Conservation (phyloP, 2,329 filamentous ascomycete genomes). For the Fusarium clavum region DNA sequence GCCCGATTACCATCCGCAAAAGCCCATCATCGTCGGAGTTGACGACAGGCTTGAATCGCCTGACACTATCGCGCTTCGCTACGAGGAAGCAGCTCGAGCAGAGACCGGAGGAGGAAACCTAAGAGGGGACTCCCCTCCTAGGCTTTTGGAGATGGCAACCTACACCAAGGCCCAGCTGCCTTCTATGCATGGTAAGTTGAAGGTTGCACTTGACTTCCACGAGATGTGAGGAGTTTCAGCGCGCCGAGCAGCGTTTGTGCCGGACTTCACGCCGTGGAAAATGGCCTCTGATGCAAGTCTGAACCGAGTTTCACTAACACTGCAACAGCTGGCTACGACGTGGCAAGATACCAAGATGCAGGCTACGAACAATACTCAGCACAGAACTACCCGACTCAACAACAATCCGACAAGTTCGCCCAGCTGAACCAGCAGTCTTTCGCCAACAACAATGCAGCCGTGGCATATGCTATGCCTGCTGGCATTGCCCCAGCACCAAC, state of each 20-base stretch:
- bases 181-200: conserved; percentile 82
- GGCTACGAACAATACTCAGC: conserved; percentile 64
- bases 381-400: conserved; percentile 60
- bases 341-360: conserved; percentile 70
- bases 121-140: conserved; percentile 66
- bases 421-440: conserved; percentile 69
- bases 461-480: conserved; percentile 74
- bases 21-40: conserved; percentile 65
- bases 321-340: conserved; percentile 64
- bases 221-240: conserved; percentile 44
- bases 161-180: conserved; percentile 83
- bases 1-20: conserved; percentile 66
- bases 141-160: conserved; percentile 55
- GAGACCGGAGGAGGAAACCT: conserved; percentile 65
- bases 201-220: not conserved
- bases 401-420: conserved; percentile 62
- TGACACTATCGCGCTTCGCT: conserved; percentile 66
- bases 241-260: not conserved
- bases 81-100: conserved; percentile 67
- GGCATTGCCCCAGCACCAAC: conserved; percentile 54
- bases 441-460: conserved; percentile 69
- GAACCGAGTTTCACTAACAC: conserved; percentile 25
- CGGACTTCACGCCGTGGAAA: not conserved
- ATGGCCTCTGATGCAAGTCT: not conserved
- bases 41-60: conserved; percentile 69